These are phyloP conservation scores for Ustilago loliicola DNA, from an alignment of 1,284 basidiomycete genomes.

Conservation along the genomic window DNA sequence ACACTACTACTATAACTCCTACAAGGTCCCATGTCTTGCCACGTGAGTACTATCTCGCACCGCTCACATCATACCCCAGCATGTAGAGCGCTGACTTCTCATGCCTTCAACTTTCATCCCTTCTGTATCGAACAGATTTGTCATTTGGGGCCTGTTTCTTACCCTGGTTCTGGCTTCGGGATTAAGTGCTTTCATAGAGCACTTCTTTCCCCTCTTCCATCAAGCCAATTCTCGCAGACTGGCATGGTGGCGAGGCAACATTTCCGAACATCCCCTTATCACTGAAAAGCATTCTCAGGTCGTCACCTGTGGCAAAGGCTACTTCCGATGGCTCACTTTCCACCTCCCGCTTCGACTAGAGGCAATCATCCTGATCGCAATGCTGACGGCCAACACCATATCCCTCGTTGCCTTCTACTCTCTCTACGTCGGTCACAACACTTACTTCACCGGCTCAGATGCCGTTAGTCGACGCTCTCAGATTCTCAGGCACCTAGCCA, in stretches of 20 bases:
- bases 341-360: conserved; percentile 52
- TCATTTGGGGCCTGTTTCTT: conserved; percentile 25
- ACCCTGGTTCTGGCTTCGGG: conserved; percentile 12
- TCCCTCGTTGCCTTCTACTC: conserved; percentile 35
- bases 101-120: neutral
- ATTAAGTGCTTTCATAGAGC: conserved; percentile 7
- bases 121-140: conserved; percentile 13
- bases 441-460: conserved; percentile 32
- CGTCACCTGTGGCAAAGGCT: conserved; percentile 16
- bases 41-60: conserved; percentile 14
- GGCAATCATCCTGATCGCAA: conserved; percentile 27
- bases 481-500: conserved; percentile 45
- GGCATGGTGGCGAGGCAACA: conserved; percentile 23
- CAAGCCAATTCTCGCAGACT: neutral
- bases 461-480: conserved; percentile 24
- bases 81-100: neutral
- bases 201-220: conserved; percentile 12
- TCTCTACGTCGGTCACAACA: conserved; percentile 29
- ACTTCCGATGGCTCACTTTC: conserved; percentile 29
- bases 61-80: neutral
- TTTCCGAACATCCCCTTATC: conserved; percentile 29
- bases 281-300: conserved; percentile 18
- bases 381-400: conserved; percentile 39
- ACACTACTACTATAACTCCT: conserved; percentile 36
- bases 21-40: conserved; percentile 33